Conservation (phyloP, 2,329 filamentous ascomycete species). For the Clarireedia paspali region DNA sequence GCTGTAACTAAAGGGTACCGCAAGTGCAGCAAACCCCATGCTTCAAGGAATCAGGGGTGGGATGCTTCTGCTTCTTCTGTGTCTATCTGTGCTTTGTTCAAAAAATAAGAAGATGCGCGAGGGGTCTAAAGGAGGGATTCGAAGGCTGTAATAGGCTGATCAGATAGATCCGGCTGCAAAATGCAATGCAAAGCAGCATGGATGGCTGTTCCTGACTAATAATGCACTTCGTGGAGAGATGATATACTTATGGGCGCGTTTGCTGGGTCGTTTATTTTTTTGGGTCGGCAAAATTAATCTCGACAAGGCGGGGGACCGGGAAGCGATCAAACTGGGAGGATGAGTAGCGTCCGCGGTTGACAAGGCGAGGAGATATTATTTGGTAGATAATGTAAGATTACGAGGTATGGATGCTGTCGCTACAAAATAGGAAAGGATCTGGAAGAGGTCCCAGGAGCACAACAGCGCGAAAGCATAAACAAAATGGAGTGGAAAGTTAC, state of each 20-base stretch:
- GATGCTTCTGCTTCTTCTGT: no score
- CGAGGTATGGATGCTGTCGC: no score
- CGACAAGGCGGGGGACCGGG: constrained; percentile 1
- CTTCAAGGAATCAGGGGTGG: neutral
- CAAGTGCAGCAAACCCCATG: neutral
- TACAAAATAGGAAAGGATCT: neutral
- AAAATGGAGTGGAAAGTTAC: no score
- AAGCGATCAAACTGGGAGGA: neutral
- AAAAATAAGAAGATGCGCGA: neutral
- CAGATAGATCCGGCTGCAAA: neutral
- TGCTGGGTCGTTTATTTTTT: constrained; percentile 1
- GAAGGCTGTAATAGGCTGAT: neutral
- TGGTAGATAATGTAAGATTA: no score
- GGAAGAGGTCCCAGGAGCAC: neutral
- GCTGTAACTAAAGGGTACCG: no score
- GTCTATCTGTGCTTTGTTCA: no score
- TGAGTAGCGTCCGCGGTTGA: no score
- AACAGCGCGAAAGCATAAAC: no score
- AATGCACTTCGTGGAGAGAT: neutral
- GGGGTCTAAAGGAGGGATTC: neutral
- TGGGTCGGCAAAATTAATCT: constrained; percentile 5
- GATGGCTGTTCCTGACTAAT: neutral
- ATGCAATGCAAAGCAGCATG: constrained; percentile 7
- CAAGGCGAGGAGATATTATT: no score
- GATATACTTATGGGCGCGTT: neutral